Percentiles rank a stretch among this genome's conserved stretches.
phyloP scores from a whole-genome alignment of 306 rosid species.

The Cucurbita maxima region DNA sequence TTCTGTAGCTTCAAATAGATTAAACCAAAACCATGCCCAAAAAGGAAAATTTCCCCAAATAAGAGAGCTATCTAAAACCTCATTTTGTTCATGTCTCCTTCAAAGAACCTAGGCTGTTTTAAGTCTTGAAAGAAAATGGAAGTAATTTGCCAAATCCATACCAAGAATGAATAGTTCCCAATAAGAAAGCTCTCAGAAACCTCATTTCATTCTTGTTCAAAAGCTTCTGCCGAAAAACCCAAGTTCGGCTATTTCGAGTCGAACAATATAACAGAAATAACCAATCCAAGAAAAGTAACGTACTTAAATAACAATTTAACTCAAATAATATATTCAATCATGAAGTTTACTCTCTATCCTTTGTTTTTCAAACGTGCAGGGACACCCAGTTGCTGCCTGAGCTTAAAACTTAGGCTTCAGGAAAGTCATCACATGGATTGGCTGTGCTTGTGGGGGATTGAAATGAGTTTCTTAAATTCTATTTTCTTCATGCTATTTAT shows the following conservation, averaged over 20 bases:
- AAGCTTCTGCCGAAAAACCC: background rate
- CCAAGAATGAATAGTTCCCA: background rate
- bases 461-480: background rate
- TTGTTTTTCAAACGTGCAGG: conserved; percentile 34
- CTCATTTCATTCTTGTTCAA: background rate
- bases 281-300: too few species aligned
- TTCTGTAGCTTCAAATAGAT: background rate
- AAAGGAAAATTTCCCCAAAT: background rate
- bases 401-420: conserved; percentile 2
- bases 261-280: too few species aligned
- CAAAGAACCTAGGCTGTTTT: background rate
- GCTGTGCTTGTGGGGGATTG: background rate
- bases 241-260: background rate
- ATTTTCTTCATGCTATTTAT: background rate
- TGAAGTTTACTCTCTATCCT: too few species aligned
- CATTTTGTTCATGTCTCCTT: background rate
- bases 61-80: background rate
- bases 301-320: too few species aligned
- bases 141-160: background rate
- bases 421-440: background rate
- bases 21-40: background rate
- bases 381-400: conserved; percentile 58
- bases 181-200: background rate
- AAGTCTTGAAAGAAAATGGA: background rate
- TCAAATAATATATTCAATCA: too few species aligned